phyloP scores from a whole-genome alignment of 495 filamentous ascomycete species.

The Aspergillus funiculosus region DNA sequence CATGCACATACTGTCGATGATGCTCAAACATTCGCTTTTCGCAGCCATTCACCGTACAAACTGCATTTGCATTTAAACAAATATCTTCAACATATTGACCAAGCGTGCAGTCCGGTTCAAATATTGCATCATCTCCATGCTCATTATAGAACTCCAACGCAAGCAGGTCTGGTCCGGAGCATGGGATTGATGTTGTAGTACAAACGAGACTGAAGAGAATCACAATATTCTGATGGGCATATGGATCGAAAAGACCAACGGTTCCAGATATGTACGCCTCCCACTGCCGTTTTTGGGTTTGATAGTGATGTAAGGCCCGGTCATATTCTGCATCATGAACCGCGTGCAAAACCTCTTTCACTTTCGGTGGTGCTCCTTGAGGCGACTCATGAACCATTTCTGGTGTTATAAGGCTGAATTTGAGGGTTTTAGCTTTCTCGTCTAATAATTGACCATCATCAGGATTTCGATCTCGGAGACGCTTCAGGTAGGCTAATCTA shows the following conservation, averaged over 20 bases:
- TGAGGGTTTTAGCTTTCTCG: conserved; percentile 57
- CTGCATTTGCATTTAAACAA: conserved; percentile 63
- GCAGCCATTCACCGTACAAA: conserved; percentile 79
- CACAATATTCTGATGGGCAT: conserved; percentile 89
- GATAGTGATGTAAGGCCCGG: conserved; percentile 86
- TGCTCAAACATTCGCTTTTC: conserved; percentile 87
- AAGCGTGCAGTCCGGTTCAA: conserved; percentile 84
- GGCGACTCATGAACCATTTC: conserved; percentile 86
- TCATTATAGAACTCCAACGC: conserved; percentile 90
- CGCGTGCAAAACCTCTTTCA: conserved; percentile 88
- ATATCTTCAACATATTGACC: conserved; percentile 95
- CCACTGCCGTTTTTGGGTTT: conserved; percentile 93
- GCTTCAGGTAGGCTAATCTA: conserved; percentile 69
- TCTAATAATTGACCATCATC: conserved; percentile 46
- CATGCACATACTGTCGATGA: conserved; percentile 95
- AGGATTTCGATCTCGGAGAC: conserved; percentile 71
- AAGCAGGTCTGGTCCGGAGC: conserved; percentile 79
- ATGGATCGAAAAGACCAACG: conserved; percentile 83
- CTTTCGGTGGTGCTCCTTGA: conserved; percentile 68
- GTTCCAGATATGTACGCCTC: conserved; percentile 76
- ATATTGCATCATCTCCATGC: conserved; percentile 55
- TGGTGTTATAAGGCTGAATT: conserved; percentile 84
- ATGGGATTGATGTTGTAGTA: conserved; percentile 84
- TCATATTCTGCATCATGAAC: conserved; percentile 96
- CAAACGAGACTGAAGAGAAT: conserved; percentile 93